Conservation (phyloP, 306 rosid species). For the Herpetospermum pedunculosum region DNA sequence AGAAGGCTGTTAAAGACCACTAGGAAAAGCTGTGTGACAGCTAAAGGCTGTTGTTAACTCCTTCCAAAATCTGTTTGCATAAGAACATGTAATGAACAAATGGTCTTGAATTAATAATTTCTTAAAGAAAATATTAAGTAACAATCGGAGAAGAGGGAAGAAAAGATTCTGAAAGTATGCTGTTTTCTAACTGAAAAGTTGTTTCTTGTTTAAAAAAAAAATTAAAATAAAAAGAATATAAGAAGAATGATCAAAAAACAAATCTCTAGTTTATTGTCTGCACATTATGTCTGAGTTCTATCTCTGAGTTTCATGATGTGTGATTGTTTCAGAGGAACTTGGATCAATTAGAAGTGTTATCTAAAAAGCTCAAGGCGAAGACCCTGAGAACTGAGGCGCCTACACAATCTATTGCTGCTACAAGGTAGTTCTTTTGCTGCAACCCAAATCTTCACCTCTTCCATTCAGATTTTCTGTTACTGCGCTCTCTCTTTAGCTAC, state of each 20-base stretch:
- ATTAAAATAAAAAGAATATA: background rate
- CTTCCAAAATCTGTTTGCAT: too few species aligned
- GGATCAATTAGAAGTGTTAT: conserved; percentile 87
- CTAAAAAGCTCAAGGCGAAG: conserved; percentile 96
- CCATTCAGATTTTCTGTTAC: background rate
- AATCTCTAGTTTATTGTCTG: background rate
- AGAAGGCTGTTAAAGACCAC: too few species aligned
- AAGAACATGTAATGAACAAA: too few species aligned
- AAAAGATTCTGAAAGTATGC: background rate
- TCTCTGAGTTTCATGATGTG: conserved; percentile 11
- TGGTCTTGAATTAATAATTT: background rate
- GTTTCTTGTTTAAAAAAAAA: too few species aligned
- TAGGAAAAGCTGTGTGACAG: too few species aligned
- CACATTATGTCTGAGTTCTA: background rate
- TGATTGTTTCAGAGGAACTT: conserved; percentile 64
- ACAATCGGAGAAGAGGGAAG: background rate
- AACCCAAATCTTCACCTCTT: background rate
- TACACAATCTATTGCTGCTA: conserved; percentile 87
- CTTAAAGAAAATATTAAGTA: background rate
- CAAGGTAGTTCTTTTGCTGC: conserved; percentile 42
- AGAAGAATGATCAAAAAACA: background rate
- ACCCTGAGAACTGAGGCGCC: conserved; percentile 77
- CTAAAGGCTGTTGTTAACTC: too few species aligned
- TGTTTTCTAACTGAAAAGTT: background rate
- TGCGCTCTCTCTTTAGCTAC: background rate